These are phyloP conservation scores for Kazachstania africana DNA, from an alignment of 805 yeast species.

Conservation along the genomic window DNA sequence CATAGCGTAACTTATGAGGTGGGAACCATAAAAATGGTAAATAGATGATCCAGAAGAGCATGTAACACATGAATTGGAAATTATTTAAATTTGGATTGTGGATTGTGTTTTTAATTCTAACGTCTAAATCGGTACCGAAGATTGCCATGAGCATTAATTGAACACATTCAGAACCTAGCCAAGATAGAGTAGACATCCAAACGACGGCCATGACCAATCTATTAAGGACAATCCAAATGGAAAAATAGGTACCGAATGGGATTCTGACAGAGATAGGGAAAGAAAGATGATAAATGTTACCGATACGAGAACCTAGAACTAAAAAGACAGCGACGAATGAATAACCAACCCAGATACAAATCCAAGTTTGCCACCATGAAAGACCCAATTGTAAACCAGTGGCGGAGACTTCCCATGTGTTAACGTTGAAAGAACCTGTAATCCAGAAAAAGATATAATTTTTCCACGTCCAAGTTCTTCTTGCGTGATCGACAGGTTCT, in stretches of 20 bases:
- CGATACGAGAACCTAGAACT: constrained; percentile 60
- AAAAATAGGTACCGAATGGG: constrained; percentile 80
- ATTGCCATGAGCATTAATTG: constrained; percentile 67
- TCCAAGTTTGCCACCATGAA: constrained; percentile 90
- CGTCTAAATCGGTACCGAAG: constrained; percentile 55
- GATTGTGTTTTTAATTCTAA: constrained; percentile 53
- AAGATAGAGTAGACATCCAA: constrained; percentile 83
- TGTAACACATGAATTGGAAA: constrained; percentile 62
- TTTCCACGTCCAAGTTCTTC: constrained; percentile 78
- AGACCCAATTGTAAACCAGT: constrained; percentile 72
- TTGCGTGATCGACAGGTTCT: constrained; percentile 60
- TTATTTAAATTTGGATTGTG: constrained; percentile 50
- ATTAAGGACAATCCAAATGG: constrained; percentile 79
- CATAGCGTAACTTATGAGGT: constrained; percentile 72
- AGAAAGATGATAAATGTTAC: constrained; percentile 69
- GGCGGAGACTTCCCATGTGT: constrained; percentile 87
- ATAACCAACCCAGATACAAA: constrained; percentile 83
- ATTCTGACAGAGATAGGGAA: constrained; percentile 79
- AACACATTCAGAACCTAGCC: constrained; percentile 80
- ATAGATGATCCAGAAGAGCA: constrained; percentile 69
- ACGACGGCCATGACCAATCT: constrained; percentile 81
- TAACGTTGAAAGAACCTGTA: constrained; percentile 81
- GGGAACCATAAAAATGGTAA: constrained; percentile 75
- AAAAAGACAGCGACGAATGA: constrained; percentile 59
- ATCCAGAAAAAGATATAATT: constrained; percentile 77